A percentile compares a stretch with the other conserved stretches of the same genome.
phyloP scores from a whole-genome alignment of 495 filamentous ascomycete species.

The Penicillium manginii region DNA sequence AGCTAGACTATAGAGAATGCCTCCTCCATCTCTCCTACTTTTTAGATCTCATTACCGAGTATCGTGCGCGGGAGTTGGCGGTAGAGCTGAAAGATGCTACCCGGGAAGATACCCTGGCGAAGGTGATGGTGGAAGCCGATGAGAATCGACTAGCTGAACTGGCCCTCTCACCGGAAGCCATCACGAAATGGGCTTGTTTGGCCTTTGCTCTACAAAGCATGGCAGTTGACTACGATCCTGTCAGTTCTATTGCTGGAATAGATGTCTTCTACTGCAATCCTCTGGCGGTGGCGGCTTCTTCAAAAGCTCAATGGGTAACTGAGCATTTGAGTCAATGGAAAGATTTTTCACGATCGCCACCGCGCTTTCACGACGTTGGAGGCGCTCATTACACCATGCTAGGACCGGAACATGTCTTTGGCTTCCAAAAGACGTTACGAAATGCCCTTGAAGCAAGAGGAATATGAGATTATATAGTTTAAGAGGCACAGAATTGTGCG shows the following conservation, averaged over 20 bases:
- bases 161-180: constrained; percentile 30
- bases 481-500: not conserved
- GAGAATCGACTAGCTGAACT: constrained; percentile 39
- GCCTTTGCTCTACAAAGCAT: constrained; percentile 49
- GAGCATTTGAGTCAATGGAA: constrained; percentile 47
- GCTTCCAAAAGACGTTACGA: constrained; percentile 22
- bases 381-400: constrained; percentile 35
- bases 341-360: constrained; percentile 33
- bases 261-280: constrained; percentile 56
- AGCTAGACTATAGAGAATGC: constrained; percentile 49
- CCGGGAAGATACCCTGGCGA: constrained; percentile 26
- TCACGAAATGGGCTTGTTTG: constrained; percentile 45
- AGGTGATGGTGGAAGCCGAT: constrained; percentile 30
- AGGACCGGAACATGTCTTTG: constrained; percentile 23
- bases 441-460: constrained; percentile 19
- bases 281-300: constrained; percentile 40
- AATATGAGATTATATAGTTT: constrained; percentile 9
- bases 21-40: constrained; percentile 55
- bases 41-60: constrained; percentile 47
- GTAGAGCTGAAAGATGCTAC: constrained; percentile 14
- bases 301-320: constrained; percentile 46
- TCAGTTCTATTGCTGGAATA: constrained; percentile 41
- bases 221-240: constrained; percentile 55
- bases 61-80: constrained; percentile 25
- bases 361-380: constrained; percentile 19